Evolutionary conservation across 2,329 filamentous ascomycete genomes (phyloP).

Genomic region (Hawksworthiomyces lignivorus): DNA sequence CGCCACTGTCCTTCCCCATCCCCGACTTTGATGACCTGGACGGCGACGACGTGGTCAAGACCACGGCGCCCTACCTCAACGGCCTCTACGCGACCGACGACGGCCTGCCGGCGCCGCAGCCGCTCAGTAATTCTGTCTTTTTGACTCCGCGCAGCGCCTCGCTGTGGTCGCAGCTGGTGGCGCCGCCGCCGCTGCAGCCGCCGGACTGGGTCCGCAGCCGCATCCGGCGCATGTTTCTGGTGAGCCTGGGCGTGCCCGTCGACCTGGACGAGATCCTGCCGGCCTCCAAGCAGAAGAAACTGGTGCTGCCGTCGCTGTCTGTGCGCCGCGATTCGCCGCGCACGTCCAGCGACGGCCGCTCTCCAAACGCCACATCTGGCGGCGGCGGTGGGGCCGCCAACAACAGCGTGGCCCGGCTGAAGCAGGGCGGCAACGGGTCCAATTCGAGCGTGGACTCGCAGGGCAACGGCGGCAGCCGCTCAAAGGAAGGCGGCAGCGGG

Average conservation of each 20-base stretch:
- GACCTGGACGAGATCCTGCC: constrained; percentile 96
- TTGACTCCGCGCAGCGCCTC: constrained; percentile 81
- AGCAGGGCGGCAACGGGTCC: constrained; percentile 45
- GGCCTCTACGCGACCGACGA: constrained; percentile 55
- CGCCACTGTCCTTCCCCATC: constrained; percentile 36
- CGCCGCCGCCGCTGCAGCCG: constrained; percentile 86
- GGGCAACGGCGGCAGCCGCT: no score
- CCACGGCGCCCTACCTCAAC: constrained; percentile 59
- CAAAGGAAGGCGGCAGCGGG: constrained; percentile 30
- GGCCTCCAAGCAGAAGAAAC: constrained; percentile 95
- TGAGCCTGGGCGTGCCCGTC: constrained; percentile 90
- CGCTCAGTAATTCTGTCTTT: constrained; percentile 59
- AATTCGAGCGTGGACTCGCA: constrained; percentile 53
- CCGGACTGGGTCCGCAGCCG: constrained; percentile 97
- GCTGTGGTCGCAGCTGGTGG: constrained; percentile 92
- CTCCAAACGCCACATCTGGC: constrained; percentile 27
- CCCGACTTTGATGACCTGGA: constrained; percentile 59
- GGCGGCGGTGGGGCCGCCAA: not conserved
- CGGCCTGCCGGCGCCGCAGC: constrained; percentile 41
- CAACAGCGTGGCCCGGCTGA: constrained; percentile 19
- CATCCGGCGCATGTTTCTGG: constrained; percentile 88
- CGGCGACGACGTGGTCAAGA: constrained; percentile 51
- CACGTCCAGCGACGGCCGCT: constrained; percentile 45
- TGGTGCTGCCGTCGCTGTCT: constrained; percentile 75
- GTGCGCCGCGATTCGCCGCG: constrained; percentile 42